phyloP scores from a whole-genome alignment of 2,329 filamentous ascomycete genomes.

The Beauveria asiatica region DNA sequence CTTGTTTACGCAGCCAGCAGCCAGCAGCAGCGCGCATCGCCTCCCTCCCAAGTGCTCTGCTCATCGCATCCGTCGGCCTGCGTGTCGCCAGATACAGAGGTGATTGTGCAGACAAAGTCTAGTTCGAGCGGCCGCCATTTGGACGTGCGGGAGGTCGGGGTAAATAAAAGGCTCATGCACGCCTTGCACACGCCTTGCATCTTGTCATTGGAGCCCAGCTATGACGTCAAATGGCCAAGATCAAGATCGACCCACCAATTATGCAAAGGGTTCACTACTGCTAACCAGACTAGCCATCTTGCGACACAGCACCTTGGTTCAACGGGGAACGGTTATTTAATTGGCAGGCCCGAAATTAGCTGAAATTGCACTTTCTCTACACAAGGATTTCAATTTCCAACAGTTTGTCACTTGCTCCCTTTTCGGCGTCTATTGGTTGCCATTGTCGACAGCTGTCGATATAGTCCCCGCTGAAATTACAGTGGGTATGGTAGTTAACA shows the following conservation, averaged over 20 bases:
- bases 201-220: background rate
- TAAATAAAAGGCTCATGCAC: constrained; percentile 4
- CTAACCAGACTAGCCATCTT: background rate
- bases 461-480: too few species aligned
- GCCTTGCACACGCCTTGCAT: background rate
- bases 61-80: background rate
- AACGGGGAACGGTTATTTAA: background rate
- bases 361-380: too few species aligned
- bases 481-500: too few species aligned
- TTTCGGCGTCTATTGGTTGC: too few species aligned
- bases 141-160: background rate
- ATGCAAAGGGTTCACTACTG: background rate
- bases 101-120: too few species aligned
- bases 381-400: too few species aligned
- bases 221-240: constrained; percentile 8
- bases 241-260: constrained; percentile 9
- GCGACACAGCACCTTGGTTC: background rate
- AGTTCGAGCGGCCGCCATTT: background rate
- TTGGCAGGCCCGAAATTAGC: too few species aligned
- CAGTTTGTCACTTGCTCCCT: too few species aligned
- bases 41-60: background rate
- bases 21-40: constrained; percentile 3
- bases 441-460: too few species aligned
- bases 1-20: background rate
- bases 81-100: background rate